A percentile compares a stretch with the other conserved stretches of the same genome.
phyloP scores from a whole-genome alignment of 2,329 filamentous ascomycete genomes.

The Fusarium longipes region DNA sequence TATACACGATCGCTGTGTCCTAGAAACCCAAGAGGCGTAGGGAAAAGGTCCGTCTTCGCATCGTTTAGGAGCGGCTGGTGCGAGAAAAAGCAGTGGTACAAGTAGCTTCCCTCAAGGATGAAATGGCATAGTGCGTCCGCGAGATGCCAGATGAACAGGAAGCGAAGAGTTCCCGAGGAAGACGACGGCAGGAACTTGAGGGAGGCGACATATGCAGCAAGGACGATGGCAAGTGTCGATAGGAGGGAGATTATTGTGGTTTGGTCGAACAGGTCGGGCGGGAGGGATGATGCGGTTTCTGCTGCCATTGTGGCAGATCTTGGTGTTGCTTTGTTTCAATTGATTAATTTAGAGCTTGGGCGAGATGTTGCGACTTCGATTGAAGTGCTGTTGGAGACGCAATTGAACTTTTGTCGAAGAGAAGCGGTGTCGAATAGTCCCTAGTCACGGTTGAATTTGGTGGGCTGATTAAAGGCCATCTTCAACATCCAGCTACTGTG shows the following conservation, averaged over 20 bases:
- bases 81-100: constrained; percentile 92
- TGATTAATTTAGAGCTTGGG: background rate
- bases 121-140: constrained; percentile 94
- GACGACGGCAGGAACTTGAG: constrained; percentile 59
- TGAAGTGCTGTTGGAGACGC: background rate
- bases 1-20: constrained; percentile 61
- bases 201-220: constrained; percentile 62
- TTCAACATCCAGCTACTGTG: background rate
- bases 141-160: constrained; percentile 93
- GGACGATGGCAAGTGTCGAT: constrained; percentile 64
- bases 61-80: constrained; percentile 53
- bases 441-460: background rate
- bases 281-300: constrained; percentile 51
- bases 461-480: background rate
- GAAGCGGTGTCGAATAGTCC: constrained; percentile 21
- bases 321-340: background rate
- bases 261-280: constrained; percentile 68
- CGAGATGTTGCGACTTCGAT: background rate
- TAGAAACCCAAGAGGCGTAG: constrained; percentile 65
- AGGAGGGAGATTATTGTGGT: constrained; percentile 70
- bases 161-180: constrained; percentile 69
- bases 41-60: constrained; percentile 53
- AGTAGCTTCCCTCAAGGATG: constrained; percentile 88
- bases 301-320: constrained; percentile 19
- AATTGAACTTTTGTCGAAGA: background rate